A percentile compares a stretch with the other conserved stretches of the same genome.
These are phyloP conservation scores for Euptelea pleiosperma DNA, from an alignment of 164 flowering plant species.

Conservation along the genomic window DNA sequence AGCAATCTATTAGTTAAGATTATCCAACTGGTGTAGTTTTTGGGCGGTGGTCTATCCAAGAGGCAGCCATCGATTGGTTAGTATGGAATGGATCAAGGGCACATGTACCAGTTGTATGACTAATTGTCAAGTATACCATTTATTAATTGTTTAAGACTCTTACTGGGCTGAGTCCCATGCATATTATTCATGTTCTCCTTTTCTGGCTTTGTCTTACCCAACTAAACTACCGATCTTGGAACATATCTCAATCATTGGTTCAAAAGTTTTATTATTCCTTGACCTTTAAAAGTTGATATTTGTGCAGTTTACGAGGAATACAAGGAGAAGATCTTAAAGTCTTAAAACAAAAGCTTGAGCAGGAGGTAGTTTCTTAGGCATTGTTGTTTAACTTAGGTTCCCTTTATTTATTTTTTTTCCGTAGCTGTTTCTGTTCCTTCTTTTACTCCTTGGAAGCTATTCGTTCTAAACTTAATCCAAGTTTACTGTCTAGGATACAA, in stretches of 20 bases:
- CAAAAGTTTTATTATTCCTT: background rate
- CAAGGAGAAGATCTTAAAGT: slow-evolving; percentile 47
- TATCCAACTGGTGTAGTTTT: too few relatives aligned
- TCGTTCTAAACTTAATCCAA: background rate
- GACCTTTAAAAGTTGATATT: background rate
- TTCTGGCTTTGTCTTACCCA: background rate
- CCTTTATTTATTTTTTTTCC: background rate
- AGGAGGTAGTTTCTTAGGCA: slow-evolving; percentile 47
- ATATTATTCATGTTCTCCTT: background rate
- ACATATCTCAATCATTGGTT: background rate
- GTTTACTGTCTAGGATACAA: too few relatives aligned
- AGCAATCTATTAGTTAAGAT: too few relatives aligned
- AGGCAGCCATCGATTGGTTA: too few relatives aligned
- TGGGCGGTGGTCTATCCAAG: too few relatives aligned
- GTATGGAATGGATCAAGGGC: too few relatives aligned
- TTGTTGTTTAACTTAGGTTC: background rate
- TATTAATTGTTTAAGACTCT: too few relatives aligned
- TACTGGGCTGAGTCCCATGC: too few relatives aligned
- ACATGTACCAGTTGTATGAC: too few relatives aligned
- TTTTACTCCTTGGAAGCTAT: background rate
- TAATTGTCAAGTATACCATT: too few relatives aligned
- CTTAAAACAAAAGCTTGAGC: slow-evolving; percentile 65
- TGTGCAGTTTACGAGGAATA: slow-evolving; percentile 62
- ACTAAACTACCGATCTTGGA: background rate
- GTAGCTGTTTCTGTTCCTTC: background rate